These are phyloP conservation scores for Podospora conica DNA, from an alignment of 495 filamentous ascomycete genomes.

Conservation along the genomic window DNA sequence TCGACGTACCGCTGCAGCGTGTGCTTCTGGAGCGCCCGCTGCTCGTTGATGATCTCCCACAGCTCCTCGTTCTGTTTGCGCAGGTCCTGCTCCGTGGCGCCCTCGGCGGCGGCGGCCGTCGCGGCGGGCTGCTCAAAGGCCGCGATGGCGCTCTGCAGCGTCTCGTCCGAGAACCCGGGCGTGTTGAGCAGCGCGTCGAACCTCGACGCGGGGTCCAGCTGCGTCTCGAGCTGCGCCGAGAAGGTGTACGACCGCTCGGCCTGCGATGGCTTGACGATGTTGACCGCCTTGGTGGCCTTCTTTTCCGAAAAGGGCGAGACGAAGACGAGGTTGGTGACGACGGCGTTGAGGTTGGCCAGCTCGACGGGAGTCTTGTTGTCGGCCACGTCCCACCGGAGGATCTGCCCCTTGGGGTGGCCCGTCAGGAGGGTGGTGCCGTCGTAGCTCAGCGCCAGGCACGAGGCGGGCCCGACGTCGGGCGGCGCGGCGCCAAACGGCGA, in stretches of 20 bases:
- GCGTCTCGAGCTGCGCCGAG: conserved; percentile 53
- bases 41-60: conserved; percentile 47
- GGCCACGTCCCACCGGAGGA: conserved; percentile 58
- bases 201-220: conserved; percentile 28
- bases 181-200: conserved; percentile 36
- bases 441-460: conserved; percentile 64
- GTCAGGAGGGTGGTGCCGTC: conserved; percentile 76
- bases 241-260: conserved; percentile 64
- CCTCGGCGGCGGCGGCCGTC: conserved; percentile 5
- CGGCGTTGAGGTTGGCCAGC: conserved; percentile 62
- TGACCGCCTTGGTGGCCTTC: conserved; percentile 46
- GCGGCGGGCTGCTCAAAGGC: conserved; percentile 27
- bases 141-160: conserved; percentile 22
- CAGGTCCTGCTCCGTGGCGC: conserved; percentile 36
- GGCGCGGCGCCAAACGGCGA: conserved; percentile 57
- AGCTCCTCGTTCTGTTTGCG: conserved; percentile 46
- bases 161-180: conserved; percentile 30
- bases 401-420: conserved; percentile 72
- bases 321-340: conserved; percentile 72
- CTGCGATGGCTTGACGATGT: conserved; percentile 66
- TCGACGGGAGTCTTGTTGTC: conserved; percentile 62
- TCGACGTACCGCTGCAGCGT: conserved; percentile 42
- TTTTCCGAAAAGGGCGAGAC: conserved; percentile 53
- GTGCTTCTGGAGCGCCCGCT: conserved; percentile 41
- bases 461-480: conserved; percentile 53